Percentiles rank a stretch among this genome's conserved stretches.
Evolutionary conservation across 768 basidiomycete genomes (phyloP).

Genomic region (Psilocybe sp.): DNA sequence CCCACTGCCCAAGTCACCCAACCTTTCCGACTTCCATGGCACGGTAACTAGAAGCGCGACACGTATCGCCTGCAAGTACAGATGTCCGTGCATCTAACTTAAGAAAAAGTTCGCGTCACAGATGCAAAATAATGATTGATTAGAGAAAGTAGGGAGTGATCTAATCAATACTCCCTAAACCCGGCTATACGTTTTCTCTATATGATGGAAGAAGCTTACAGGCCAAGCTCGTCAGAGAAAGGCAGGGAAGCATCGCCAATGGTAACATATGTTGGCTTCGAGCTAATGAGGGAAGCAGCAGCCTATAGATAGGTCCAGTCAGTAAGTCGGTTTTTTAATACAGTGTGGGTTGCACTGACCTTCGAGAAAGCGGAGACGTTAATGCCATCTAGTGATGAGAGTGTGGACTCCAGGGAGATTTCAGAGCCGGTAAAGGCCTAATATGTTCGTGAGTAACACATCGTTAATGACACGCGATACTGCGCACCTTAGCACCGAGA

Average conservation of each 20-base stretch:
- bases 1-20: too few relatives aligned
- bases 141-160: conserved; percentile 5
- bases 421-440: conserved; percentile 60
- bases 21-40: too few relatives aligned
- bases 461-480: conserved; percentile 2
- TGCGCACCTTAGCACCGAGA: conserved; percentile 63
- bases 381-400: conserved; percentile 71
- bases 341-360: conserved; percentile 36
- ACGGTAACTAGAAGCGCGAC: too few relatives aligned
- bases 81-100: too few relatives aligned
- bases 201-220: conserved; percentile 36
- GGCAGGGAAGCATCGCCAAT: conserved; percentile 84
- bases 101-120: background rate
- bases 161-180: conserved; percentile 9
- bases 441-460: background rate
- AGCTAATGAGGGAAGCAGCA: conserved; percentile 60
- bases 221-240: conserved; percentile 79
- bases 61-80: too few relatives aligned
- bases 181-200: conserved; percentile 6
- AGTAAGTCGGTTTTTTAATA: background rate
- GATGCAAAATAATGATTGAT: conserved; percentile 5
- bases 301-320: conserved; percentile 38
- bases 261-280: conserved; percentile 84
- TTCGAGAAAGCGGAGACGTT: conserved; percentile 65
- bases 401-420: conserved; percentile 55